Percentiles rank a stretch among this genome's conserved stretches.
phyloP scores from a whole-genome alignment of 441 rosid genomes.

The Erodium chrysanthum region DNA sequence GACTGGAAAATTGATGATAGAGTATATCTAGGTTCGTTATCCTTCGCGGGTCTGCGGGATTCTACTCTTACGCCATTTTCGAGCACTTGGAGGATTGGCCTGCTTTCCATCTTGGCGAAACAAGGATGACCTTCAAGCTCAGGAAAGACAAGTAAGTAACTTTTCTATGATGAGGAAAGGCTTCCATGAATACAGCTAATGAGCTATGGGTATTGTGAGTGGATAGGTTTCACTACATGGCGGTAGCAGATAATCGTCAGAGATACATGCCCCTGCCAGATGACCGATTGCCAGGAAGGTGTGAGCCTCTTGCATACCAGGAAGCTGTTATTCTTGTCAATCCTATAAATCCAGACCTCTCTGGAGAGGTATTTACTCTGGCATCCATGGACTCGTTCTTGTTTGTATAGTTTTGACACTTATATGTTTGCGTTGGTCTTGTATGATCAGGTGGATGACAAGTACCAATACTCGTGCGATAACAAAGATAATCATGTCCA shows the following conservation, averaged over 20 bases:
- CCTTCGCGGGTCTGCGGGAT: conserved; percentile 51
- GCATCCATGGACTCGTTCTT: not conserved
- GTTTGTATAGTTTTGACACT: not conserved
- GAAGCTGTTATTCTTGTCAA: conserved; percentile 72
- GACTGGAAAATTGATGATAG: not conserved
- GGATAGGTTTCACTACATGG: conserved; percentile 71
- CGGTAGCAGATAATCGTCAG: conserved; percentile 64
- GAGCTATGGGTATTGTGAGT: conserved; percentile 1
- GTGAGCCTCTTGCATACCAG: conserved; percentile 51
- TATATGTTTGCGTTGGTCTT: not conserved
- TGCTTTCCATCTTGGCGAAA: conserved; percentile 56
- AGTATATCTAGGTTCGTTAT: conserved; percentile 41
- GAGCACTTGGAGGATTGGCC: conserved; percentile 69
- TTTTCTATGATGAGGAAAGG: not conserved
- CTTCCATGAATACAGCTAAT: not conserved
- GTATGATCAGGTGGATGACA: conserved; percentile 57
- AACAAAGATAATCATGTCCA: conserved; percentile 65
- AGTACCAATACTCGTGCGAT: conserved; percentile 74
- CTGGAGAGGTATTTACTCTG: conserved; percentile 51
- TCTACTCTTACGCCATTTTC: conserved; percentile 70
- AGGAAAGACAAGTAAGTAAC: conserved; percentile 59
- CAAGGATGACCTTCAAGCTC: conserved; percentile 67
- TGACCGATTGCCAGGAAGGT: conserved; percentile 50
- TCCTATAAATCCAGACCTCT: conserved; percentile 61
- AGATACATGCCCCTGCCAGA: conserved; percentile 76